These are phyloP conservation scores for Rosa hybrid DNA, from an alignment of 331 rosid species.

Conservation along the genomic window DNA sequence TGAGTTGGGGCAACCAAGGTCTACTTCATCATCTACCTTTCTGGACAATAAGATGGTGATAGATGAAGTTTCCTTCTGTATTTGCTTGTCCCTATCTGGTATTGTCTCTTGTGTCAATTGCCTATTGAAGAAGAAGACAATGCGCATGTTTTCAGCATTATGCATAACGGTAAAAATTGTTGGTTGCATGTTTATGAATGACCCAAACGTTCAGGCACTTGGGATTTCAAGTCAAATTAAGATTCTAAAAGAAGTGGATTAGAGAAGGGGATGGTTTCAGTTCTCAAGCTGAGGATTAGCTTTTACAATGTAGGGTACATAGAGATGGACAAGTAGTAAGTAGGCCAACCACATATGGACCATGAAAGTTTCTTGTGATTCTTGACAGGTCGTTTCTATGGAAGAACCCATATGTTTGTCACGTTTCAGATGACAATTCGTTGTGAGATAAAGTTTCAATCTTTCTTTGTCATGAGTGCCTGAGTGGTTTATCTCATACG, in stretches of 20 bases:
- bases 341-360: conserved; percentile 19
- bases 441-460: neutral
- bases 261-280: neutral
- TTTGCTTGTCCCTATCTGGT: conserved; percentile 38
- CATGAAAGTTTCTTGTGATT: conserved; percentile 22
- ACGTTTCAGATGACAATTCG: neutral
- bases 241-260: neutral
- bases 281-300: conserved; percentile 4
- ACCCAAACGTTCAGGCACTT: neutral
- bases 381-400: conserved; percentile 2
- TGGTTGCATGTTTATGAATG: conserved; percentile 7
- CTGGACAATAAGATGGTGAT: conserved; percentile 46
- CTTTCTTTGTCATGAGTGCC: neutral
- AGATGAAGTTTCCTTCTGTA: conserved; percentile 48
- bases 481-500: too few relatives aligned
- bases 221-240: neutral
- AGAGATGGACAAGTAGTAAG: conserved; percentile 24
- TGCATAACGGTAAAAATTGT: neutral
- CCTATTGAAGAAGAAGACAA: conserved; percentile 1
- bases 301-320: conserved; percentile 15
- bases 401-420: conserved; percentile 9
- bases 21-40: conserved; percentile 23
- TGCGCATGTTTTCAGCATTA: neutral
- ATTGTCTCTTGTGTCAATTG: conserved; percentile 25
- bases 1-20: conserved; percentile 40